phyloP scores from a whole-genome alignment of 2,329 filamentous ascomycete species.

The Keithomyces neogunnii region DNA sequence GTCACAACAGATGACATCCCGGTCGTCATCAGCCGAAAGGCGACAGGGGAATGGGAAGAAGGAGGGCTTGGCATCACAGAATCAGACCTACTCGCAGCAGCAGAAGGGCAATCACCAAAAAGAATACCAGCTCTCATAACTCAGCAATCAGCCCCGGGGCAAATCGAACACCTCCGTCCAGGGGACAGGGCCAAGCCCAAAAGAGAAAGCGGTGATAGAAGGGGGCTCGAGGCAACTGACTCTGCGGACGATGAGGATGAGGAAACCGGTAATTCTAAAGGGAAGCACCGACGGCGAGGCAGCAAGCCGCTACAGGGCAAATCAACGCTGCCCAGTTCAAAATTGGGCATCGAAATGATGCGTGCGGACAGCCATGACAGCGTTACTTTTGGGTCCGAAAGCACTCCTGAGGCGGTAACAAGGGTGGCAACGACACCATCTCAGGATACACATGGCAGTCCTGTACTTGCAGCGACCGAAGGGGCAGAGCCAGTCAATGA shows the following conservation, averaged over 20 bases:
- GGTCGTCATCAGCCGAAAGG: conserved; percentile 64
- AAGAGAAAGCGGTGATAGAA: conserved; percentile 66
- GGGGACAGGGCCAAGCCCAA: conserved; percentile 67
- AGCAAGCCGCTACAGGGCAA: conserved; percentile 34
- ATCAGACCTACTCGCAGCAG: conserved; percentile 34
- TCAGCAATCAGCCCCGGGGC: conserved; percentile 56
- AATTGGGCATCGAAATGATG: conserved; percentile 96
- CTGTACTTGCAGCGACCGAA: conserved; percentile 15
- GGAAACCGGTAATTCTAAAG: conserved; percentile 55
- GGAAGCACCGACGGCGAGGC: conserved; percentile 39
- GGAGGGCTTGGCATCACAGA: conserved; percentile 71
- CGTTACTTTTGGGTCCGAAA: conserved; percentile 45
- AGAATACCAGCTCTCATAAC: conserved; percentile 46
- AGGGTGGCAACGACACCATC: conserved; percentile 42
- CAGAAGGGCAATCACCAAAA: conserved; percentile 25
- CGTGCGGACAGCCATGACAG: conserved; percentile 91
- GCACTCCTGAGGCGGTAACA: conserved; percentile 41
- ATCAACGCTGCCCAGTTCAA: conserved; percentile 63
- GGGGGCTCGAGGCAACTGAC: conserved; percentile 65
- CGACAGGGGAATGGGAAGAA: conserved; percentile 71
- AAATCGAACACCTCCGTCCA: conserved; percentile 53
- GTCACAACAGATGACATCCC: conserved; percentile 70
- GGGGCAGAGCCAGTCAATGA: conserved; percentile 6
- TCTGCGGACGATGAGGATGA: conserved; percentile 95
- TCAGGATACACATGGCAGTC: conserved; percentile 26